Evolutionary conservation across 2,329 filamentous ascomycete genomes (phyloP).

Genomic region (Mariannaea elegans): DNA sequence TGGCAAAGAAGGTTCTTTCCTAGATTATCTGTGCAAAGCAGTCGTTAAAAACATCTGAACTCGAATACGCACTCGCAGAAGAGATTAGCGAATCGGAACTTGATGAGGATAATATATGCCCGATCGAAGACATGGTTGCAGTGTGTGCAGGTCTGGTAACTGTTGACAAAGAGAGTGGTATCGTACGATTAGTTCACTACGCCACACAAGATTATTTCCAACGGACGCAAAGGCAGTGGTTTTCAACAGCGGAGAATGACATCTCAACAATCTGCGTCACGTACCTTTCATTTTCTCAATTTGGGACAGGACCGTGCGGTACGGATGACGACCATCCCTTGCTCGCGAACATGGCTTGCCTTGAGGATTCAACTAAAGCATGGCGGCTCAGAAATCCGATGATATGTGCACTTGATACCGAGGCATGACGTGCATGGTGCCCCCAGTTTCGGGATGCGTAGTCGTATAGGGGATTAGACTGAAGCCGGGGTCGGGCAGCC

Average conservation of each 20-base stretch:
- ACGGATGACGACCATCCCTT: too few relatives aligned
- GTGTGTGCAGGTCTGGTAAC: constrained; percentile 53
- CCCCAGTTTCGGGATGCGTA: too few relatives aligned
- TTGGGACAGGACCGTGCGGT: too few relatives aligned
- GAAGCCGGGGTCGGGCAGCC: too few relatives aligned
- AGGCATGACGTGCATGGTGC: too few relatives aligned
- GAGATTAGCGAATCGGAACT: constrained; percentile 39
- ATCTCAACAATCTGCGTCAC: constrained; percentile 45
- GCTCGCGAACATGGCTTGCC: too few relatives aligned
- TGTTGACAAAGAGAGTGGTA: constrained; percentile 48
- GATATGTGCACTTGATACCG: too few relatives aligned
- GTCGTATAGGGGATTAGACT: too few relatives aligned
- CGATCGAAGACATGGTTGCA: constrained; percentile 46
- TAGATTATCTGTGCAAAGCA: constrained; percentile 52
- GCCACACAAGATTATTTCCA: constrained; percentile 57
- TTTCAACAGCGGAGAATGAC: constrained; percentile 41
- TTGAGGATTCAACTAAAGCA: too few relatives aligned
- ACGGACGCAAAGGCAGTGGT: constrained; percentile 36
- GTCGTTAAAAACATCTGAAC: constrained; percentile 45
- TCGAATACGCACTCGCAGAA: constrained; percentile 54
- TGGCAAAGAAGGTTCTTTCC: constrained; percentile 49
- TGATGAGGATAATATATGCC: constrained; percentile 46
- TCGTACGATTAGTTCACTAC: constrained; percentile 55
- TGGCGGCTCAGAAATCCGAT: too few relatives aligned
- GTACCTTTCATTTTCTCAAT: constrained; percentile 42